Evolutionary conservation across 306 rosid genomes (phyloP).

Genomic region (Cyamopsis tetragonoloba): DNA sequence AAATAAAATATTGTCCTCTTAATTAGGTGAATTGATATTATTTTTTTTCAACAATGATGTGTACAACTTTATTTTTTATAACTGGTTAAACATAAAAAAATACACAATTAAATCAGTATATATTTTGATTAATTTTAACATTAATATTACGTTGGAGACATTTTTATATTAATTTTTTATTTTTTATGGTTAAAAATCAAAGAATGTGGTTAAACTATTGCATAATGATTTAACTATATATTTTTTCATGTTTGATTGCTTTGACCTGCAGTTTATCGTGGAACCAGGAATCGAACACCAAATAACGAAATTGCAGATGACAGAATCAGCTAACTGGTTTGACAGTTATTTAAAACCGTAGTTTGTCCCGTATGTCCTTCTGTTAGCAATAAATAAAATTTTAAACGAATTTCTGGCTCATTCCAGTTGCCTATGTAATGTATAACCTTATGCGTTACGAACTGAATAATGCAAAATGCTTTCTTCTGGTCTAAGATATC

Average conservation of each 20-base stretch:
- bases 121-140: no score
- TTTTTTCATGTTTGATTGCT: neutral
- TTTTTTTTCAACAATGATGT: no score
- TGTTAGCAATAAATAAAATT: no score
- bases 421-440: neutral
- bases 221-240: neutral
- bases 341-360: conserved; percentile 50
- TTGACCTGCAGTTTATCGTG: conserved; percentile 46
- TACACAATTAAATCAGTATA: no score
- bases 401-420: neutral
- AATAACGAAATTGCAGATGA: conserved; percentile 55
- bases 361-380: neutral
- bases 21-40: no score
- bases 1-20: no score
- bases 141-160: no score
- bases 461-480: neutral
- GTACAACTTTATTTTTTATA: no score
- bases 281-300: conserved; percentile 58
- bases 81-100: no score
- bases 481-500: neutral
- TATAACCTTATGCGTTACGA: neutral
- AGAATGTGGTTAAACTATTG: no score
- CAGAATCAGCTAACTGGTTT: conserved; percentile 78
- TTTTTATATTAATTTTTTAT: no score
- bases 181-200: no score